phyloP scores from a whole-genome alignment of 768 basidiomycete genomes.

The Hypholoma sublateritium region DNA sequence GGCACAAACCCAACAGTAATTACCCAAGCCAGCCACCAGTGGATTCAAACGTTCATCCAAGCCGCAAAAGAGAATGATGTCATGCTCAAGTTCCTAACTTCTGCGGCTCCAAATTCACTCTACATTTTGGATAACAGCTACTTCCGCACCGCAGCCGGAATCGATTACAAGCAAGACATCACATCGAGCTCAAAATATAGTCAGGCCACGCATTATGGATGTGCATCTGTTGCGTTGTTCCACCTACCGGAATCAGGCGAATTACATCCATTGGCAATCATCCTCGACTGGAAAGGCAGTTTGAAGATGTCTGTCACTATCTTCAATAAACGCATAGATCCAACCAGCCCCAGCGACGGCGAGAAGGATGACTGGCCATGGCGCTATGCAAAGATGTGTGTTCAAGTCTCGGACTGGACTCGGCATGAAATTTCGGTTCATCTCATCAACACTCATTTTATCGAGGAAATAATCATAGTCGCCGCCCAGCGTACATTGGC shows the following conservation, averaged over 20 bases:
- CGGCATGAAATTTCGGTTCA: slow-evolving; percentile 28
- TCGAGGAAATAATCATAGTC: slow-evolving; percentile 30
- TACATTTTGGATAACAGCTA: slow-evolving; percentile 26
- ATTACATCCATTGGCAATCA: slow-evolving; percentile 29
- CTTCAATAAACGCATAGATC: slow-evolving; percentile 23
- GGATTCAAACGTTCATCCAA: slow-evolving; percentile 19
- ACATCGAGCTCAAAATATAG: not conserved
- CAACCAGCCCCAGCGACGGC: slow-evolving; percentile 8
- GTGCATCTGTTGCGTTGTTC: slow-evolving; percentile 27
- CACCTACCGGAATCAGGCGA: slow-evolving; percentile 22
- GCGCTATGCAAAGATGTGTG: slow-evolving; percentile 32
- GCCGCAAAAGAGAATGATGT: slow-evolving; percentile 11
- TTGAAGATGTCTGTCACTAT: slow-evolving; percentile 25
- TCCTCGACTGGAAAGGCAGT: slow-evolving; percentile 27
- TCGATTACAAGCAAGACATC: slow-evolving; percentile 9
- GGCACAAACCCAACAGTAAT: slow-evolving; percentile 28
- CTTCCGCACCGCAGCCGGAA: slow-evolving; percentile 20
- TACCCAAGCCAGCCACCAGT: slow-evolving; percentile 16
- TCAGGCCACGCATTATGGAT: slow-evolving; percentile 15
- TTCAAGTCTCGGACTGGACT: slow-evolving; percentile 28
- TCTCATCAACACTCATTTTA: slow-evolving; percentile 28
- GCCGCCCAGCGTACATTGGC: slow-evolving; percentile 25
- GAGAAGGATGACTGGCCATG: slow-evolving; percentile 31
- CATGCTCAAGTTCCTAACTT: slow-evolving; percentile 11
- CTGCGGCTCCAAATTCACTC: slow-evolving; percentile 9